These are phyloP conservation scores for Suillus fuscotomentosus DNA, from an alignment of 768 basidiomycete species.

Conservation along the genomic window DNA sequence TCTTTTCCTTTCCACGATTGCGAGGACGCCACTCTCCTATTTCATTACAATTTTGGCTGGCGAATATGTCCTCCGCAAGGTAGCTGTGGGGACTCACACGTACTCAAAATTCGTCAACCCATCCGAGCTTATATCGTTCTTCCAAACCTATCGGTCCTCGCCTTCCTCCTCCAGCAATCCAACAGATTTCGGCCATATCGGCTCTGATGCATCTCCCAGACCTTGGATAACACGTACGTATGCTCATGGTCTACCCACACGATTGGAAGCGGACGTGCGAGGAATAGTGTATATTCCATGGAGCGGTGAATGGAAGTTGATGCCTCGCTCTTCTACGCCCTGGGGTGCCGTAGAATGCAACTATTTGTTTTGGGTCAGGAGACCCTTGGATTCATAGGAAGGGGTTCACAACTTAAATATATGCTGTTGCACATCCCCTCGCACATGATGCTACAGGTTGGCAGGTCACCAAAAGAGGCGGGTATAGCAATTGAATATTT, in stretches of 20 bases:
- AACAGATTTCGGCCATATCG: neutral
- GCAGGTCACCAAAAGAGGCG: neutral
- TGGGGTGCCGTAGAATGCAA: slow-evolving; percentile 60
- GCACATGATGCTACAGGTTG: neutral
- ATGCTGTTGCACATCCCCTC: slow-evolving; percentile 5
- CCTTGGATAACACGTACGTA: slow-evolving; percentile 64
- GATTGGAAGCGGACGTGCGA: slow-evolving; percentile 74
- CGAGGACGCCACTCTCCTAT: slow-evolving; percentile 77
- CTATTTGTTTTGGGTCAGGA: slow-evolving; percentile 88
- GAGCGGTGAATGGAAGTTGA: slow-evolving; percentile 66
- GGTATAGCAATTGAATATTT: neutral
- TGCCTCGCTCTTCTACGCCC: slow-evolving; percentile 49
- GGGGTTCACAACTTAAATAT: slow-evolving; percentile 9
- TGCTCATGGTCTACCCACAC: slow-evolving; percentile 47
- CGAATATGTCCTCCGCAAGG: slow-evolving; percentile 78
- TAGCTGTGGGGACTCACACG: slow-evolving; percentile 87
- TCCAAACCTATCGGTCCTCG: slow-evolving; percentile 53
- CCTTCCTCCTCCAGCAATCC: slow-evolving; percentile 8
- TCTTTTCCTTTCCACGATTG: slow-evolving; percentile 92
- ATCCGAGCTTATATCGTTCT: slow-evolving; percentile 80
- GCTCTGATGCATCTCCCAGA: slow-evolving; percentile 14
- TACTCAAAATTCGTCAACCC: slow-evolving; percentile 90
- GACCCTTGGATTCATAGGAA: slow-evolving; percentile 38
- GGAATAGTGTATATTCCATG: slow-evolving; percentile 78
- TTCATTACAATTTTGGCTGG: slow-evolving; percentile 74